Conservation (phyloP, 768 basidiomycete species). For the Butyriboletus loyo region DNA sequence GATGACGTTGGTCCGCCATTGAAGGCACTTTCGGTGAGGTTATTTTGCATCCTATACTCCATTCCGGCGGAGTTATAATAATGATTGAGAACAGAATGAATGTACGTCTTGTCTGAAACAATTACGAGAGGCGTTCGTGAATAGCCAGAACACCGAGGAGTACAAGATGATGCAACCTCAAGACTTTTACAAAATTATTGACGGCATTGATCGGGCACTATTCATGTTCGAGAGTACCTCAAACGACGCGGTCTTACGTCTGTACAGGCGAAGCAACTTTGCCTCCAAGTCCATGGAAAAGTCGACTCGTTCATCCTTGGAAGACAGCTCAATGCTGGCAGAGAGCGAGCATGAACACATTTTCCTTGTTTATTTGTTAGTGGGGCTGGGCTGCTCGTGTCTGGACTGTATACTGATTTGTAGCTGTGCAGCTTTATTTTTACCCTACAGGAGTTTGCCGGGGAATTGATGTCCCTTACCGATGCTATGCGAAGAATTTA, state of each 20-base stretch:
- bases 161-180: slow-evolving; percentile 43
- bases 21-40: slow-evolving; percentile 64
- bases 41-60: not conserved
- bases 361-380: slow-evolving; percentile 90
- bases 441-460: slow-evolving; percentile 90
- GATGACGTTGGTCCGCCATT: slow-evolving; percentile 79
- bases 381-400: slow-evolving; percentile 7
- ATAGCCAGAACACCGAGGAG: slow-evolving; percentile 30
- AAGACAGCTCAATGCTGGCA: slow-evolving; percentile 37
- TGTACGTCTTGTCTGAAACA: slow-evolving; percentile 59
- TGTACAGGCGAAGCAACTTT: slow-evolving; percentile 58
- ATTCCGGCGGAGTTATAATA: slow-evolving; percentile 6
- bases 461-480: slow-evolving; percentile 75
- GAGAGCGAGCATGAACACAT: slow-evolving; percentile 74
- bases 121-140: slow-evolving; percentile 64
- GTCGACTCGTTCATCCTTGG: slow-evolving; percentile 14
- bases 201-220: slow-evolving; percentile 65
- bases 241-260: slow-evolving; percentile 74
- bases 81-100: slow-evolving; percentile 42
- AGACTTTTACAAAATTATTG: slow-evolving; percentile 64
- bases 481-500: slow-evolving; percentile 84
- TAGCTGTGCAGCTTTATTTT: slow-evolving; percentile 79
- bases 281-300: slow-evolving; percentile 10
- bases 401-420: slow-evolving; percentile 5
- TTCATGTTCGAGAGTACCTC: slow-evolving; percentile 78